These are phyloP conservation scores for Amphichorda felina DNA, from an alignment of 2,329 filamentous ascomycete species.

Conservation along the genomic window DNA sequence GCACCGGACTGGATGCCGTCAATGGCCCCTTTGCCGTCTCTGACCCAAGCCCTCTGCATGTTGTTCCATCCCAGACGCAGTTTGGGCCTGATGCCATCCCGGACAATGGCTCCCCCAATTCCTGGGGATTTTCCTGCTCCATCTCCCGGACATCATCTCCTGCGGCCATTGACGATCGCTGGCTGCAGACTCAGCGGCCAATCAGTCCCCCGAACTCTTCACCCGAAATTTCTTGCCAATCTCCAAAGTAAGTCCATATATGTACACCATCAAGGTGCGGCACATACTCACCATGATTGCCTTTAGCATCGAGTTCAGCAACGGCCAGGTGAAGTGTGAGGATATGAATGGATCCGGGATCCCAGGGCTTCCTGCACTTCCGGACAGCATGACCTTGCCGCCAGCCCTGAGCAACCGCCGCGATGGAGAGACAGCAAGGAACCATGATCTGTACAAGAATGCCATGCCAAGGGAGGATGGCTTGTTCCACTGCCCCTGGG, in stretches of 20 bases:
- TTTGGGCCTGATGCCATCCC: constrained; percentile 37
- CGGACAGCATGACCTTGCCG: constrained; percentile 16
- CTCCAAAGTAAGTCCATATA: constrained; percentile 44
- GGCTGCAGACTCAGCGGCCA: constrained; percentile 16
- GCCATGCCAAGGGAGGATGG: constrained; percentile 56
- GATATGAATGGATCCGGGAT: too few relatives aligned
- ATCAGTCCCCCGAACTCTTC: constrained; percentile 27
- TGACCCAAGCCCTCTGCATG: constrained; percentile 34
- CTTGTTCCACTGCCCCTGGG: constrained; percentile 88
- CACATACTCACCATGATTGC: background rate
- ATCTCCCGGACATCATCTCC: constrained; percentile 40
- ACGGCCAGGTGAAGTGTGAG: constrained; percentile 14
- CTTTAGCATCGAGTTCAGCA: constrained; percentile 9
- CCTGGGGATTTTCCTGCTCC: constrained; percentile 40
- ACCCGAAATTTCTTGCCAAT: constrained; percentile 35
- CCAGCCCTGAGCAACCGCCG: constrained; percentile 32
- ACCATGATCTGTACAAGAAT: constrained; percentile 62
- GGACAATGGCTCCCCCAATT: constrained; percentile 36
- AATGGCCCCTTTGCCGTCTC: constrained; percentile 29
- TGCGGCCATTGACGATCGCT: constrained; percentile 35
- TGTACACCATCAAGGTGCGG: too few relatives aligned
- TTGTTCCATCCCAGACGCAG: constrained; percentile 44
- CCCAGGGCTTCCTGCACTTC: too few relatives aligned
- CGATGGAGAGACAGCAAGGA: constrained; percentile 46
- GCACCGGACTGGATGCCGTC: constrained; percentile 28